phyloP scores from a whole-genome alignment of 1,284 basidiomycete genomes.

The Vanrija sp. region DNA sequence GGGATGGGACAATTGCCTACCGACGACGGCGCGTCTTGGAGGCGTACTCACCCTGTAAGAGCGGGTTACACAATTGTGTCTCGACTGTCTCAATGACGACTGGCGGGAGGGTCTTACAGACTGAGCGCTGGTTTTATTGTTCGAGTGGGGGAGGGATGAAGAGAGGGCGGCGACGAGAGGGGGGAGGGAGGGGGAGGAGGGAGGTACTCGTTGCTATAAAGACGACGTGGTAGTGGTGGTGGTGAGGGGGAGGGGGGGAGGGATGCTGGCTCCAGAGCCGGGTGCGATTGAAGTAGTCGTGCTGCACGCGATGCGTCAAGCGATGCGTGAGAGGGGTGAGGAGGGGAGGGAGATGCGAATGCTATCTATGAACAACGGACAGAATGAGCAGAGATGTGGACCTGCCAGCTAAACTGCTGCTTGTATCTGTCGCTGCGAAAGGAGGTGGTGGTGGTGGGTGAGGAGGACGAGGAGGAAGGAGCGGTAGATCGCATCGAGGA shows the following conservation, averaged over 20 bases:
- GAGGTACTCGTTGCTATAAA: background rate
- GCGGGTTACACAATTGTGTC: no score
- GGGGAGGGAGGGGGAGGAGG: no score
- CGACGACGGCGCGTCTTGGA: no score
- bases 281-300: background rate
- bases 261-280: background rate
- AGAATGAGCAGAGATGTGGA: background rate
- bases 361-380: background rate
- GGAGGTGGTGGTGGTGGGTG: background rate
- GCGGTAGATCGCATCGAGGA: no score
- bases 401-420: background rate
- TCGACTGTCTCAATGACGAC: no score
- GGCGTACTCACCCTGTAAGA: no score
- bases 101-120: no score
- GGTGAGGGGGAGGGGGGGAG: background rate
- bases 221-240: background rate
- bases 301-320: background rate
- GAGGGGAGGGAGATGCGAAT: background rate
- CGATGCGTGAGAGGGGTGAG: background rate
- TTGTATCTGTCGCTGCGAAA: background rate
- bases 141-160: no score
- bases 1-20: no score
- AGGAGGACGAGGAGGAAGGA: background rate
- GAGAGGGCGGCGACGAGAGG: no score
- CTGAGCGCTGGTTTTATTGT: no score